Base-by-base conservation (phyloP, 768 basidiomycete genomes). In the Pleurotus citrinopileatus region DNA sequence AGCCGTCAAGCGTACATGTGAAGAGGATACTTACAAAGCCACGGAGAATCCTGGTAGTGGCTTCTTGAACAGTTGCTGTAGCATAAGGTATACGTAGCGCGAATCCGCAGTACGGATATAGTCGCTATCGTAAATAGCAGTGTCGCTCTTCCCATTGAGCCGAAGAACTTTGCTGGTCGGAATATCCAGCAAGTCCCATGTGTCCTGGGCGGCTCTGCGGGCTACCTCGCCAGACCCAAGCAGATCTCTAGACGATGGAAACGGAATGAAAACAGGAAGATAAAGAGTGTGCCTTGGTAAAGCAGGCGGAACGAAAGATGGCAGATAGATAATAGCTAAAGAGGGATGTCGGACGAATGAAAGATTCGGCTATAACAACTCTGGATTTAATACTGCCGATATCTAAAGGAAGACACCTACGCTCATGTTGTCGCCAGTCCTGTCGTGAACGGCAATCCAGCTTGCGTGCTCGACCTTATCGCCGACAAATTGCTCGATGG, bases 321-420 rank as follows among this genome's bases (percentile, higher is more conserved):
- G 89, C 42, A 89, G 67, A 67, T 82, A 87, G 53, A 89, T 71
- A 56, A 91, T 73, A 20, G 85, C 89, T 58, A 91, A 70, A 27
- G 87, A 87, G 52, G 78, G 84, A 37, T 34, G 34, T 51, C 57
- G 60, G 55, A 67, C 55, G 61, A 55, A 66, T 54, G 57, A 56
- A 63, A 57, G 48, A 51, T 57, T 59, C 55, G 61, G 58, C 59
- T 70, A 78, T 76, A 63, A 73, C 73, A 68, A 12, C n/a, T 36
- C 34, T 51, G 48, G 48, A 51, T 51, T 51, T 38, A 51, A 51
- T 51, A 37, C 28, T 51, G 17, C 19, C 32, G 48, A 51, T 36
- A 37, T 22, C 22, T 4, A 51, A n/a, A 51, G n/a, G 23, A 25
- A 51, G 32, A 12, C 7, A 51, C 48, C 34, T 51, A 51, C 48